phyloP scores from a whole-genome alignment of 768 basidiomycete genomes.

The Suillus spraguei region DNA sequence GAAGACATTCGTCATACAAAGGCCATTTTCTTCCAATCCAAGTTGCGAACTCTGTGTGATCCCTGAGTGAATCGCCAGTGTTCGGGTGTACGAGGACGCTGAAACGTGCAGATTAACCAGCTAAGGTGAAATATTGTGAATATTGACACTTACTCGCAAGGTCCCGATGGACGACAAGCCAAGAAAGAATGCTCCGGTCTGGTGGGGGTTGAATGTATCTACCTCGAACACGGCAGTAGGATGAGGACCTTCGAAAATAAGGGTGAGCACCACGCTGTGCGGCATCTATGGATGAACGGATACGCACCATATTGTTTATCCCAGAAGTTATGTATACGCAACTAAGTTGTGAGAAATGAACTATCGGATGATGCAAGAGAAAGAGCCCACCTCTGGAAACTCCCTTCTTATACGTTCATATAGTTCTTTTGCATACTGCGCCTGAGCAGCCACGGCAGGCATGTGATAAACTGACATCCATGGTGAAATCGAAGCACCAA shows the following conservation, averaged over 20 bases:
- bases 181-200: slow-evolving; percentile 71
- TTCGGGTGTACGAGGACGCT: slow-evolving; percentile 73
- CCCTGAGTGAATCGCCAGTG: slow-evolving; percentile 54
- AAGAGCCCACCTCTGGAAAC: slow-evolving; percentile 60
- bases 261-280: slow-evolving; percentile 5
- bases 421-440: slow-evolving; percentile 52
- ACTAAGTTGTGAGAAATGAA: slow-evolving; percentile 34
- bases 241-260: slow-evolving; percentile 52
- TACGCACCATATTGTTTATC: slow-evolving; percentile 60
- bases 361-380: background rate
- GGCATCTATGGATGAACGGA: background rate
- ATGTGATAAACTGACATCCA: slow-evolving; percentile 60
- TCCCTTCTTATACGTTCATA: slow-evolving; percentile 62
- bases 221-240: slow-evolving; percentile 75
- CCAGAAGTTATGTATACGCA: slow-evolving; percentile 64
- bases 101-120: slow-evolving; percentile 5
- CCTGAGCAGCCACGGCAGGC: slow-evolving; percentile 43
- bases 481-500: background rate
- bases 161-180: slow-evolving; percentile 66
- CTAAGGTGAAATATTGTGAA: background rate
- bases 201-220: slow-evolving; percentile 65
- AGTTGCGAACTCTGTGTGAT: slow-evolving; percentile 63
- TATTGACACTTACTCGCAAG: slow-evolving; percentile 60
- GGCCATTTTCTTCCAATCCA: slow-evolving; percentile 74
- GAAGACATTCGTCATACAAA: slow-evolving; percentile 44